phyloP scores from a whole-genome alignment of 371 early-diverging fungal genomes.

The Phascolomyces articulosus region DNA sequence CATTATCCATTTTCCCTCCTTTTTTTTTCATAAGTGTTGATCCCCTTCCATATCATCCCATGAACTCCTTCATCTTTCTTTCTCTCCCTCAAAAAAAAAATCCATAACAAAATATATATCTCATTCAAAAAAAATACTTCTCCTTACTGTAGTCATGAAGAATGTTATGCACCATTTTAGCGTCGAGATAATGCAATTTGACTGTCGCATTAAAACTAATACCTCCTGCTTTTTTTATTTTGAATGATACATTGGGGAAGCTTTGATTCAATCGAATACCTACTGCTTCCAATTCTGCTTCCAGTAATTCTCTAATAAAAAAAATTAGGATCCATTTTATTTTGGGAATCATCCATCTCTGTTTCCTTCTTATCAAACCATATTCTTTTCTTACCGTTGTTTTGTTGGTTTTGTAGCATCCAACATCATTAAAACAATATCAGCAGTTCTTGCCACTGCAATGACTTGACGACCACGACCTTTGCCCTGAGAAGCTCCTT shows the following conservation, averaged over 20 bases:
- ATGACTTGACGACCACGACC: constrained; percentile 97
- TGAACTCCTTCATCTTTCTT: background rate
- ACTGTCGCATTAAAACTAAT: constrained; percentile 93
- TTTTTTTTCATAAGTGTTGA: too few species aligned
- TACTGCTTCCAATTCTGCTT: constrained; percentile 97
- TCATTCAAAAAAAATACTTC: too few species aligned
- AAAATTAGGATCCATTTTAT: background rate
- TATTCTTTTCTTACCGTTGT: constrained; percentile 63
- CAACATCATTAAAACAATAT: constrained; percentile 97
- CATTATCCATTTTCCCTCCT: background rate
- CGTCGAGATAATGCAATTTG: constrained; percentile 88
- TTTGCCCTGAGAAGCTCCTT: constrained; percentile 96
- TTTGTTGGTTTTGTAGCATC: constrained; percentile 95
- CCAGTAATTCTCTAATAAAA: constrained; percentile 83
- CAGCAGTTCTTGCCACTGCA: constrained; percentile 98
- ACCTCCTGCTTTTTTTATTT: constrained; percentile 98
- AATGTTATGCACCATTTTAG: constrained; percentile 92
- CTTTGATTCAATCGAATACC: constrained; percentile 96
- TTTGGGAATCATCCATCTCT: background rate
- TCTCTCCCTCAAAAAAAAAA: too few species aligned
- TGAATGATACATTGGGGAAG: constrained; percentile 95
- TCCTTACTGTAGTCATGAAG: constrained; percentile 92
- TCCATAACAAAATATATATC: too few species aligned
- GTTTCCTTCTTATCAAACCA: background rate
- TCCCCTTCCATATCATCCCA: too few species aligned